These are phyloP conservation scores for Epichloe sp. DNA, from an alignment of 2,329 filamentous ascomycete genomes.

Conservation along the genomic window DNA sequence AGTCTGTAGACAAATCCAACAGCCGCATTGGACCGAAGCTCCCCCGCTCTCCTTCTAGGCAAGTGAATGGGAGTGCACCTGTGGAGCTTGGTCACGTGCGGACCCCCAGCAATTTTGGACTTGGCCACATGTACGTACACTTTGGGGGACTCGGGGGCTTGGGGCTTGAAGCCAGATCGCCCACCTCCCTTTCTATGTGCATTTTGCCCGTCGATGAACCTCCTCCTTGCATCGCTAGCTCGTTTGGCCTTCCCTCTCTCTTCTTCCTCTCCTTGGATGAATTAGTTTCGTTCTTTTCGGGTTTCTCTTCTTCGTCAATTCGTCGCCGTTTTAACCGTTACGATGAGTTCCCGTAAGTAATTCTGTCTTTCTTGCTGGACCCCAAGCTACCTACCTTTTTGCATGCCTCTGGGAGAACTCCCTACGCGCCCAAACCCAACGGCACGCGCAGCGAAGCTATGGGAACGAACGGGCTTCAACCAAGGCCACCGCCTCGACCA, in stretches of 20 bases:
- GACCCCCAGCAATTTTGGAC: slow-evolving; percentile 21
- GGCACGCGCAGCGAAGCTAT: neutral
- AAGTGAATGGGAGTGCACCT: neutral
- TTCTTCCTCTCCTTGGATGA: slow-evolving; percentile 25
- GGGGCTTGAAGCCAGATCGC: slow-evolving; percentile 30
- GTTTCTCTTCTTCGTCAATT: slow-evolving; percentile 10
- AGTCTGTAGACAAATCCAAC: too few relatives aligned
- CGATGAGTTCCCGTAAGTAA: slow-evolving; percentile 43
- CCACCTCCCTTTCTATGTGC: slow-evolving; percentile 23
- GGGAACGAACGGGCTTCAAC: slow-evolving; percentile 3
- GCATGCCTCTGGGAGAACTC: neutral
- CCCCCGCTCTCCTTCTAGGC: too few relatives aligned
- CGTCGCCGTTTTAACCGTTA: slow-evolving; percentile 23
- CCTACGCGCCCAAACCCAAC: neutral
- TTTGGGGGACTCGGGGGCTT: slow-evolving; percentile 12
- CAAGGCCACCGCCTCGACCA: neutral
- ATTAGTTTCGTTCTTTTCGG: slow-evolving; percentile 25
- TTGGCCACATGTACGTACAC: slow-evolving; percentile 33
- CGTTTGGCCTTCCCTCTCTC: slow-evolving; percentile 19
- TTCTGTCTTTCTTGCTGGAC: slow-evolving; percentile 5
- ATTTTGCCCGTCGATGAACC: slow-evolving; percentile 16
- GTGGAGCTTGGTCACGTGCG: slow-evolving; percentile 19
- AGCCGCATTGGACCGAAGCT: too few relatives aligned
- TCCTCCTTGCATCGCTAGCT: slow-evolving; percentile 20
- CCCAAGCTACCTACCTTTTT: slow-evolving; percentile 4